Conservation (phyloP, 2,329 filamentous ascomycete genomes). For the Colletotrichum sp. region DNA sequence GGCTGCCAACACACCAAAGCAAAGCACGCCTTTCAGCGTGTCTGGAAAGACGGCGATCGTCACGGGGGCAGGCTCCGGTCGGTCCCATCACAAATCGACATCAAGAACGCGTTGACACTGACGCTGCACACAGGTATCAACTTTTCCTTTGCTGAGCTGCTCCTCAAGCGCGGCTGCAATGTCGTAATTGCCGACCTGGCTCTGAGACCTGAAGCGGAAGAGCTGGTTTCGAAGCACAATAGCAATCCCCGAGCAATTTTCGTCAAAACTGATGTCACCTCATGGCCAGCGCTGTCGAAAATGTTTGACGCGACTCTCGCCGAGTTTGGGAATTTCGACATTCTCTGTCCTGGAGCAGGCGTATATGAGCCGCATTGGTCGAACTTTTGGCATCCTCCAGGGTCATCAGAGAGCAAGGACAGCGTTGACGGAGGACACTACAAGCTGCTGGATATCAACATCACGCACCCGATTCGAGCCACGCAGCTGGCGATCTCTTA, state of each 20-base stretch:
- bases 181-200: conserved; percentile 50
- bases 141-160: conserved; percentile 46
- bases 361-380: conserved; percentile 51
- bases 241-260: conserved; percentile 40
- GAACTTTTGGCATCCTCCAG: conserved; percentile 47
- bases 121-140: conserved; percentile 41
- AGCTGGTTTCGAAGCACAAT: conserved; percentile 31
- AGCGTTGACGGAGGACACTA: conserved; percentile 33
- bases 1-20: not conserved
- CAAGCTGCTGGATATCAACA: conserved; percentile 42
- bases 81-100: not conserved
- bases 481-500: conserved; percentile 45
- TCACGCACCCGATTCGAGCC: conserved; percentile 44
- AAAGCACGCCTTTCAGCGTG: conserved; percentile 25
- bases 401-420: conserved; percentile 36
- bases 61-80: conserved; percentile 33
- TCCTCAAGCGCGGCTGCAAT: conserved; percentile 46
- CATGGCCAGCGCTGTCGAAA: conserved; percentile 40
- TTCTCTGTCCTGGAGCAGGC: conserved; percentile 52
- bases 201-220: conserved; percentile 45
- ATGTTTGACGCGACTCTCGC: conserved; percentile 38
- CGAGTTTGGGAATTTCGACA: conserved; percentile 43
- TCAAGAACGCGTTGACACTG: not conserved
- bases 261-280: conserved; percentile 48
- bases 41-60: conserved; percentile 32